Conservation (phyloP, 1,284 basidiomycete species). For the Pascua sp. region DNA sequence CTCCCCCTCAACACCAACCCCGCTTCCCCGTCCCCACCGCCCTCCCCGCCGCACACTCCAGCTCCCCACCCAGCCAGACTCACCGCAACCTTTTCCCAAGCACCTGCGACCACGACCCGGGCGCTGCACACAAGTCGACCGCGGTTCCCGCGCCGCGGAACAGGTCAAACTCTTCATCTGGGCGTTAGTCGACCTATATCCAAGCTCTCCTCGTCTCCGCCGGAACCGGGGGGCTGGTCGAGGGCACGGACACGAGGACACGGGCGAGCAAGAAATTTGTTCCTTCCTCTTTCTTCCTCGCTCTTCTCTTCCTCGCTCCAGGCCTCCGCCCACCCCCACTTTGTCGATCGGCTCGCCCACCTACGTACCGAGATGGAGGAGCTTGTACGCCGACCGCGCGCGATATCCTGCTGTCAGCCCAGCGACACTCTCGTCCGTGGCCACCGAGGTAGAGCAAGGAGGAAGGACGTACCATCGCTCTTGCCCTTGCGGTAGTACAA, state of each 20-base stretch:
- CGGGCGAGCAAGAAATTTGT: no score
- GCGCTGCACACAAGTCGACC: constrained; percentile 59
- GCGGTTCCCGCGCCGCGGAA: constrained; percentile 51
- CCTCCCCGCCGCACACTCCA: no score
- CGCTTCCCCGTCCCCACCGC: no score
- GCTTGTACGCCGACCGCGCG: constrained; percentile 58
- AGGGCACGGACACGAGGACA: no score
- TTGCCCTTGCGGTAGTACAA: constrained; percentile 55
- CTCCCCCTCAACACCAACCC: no score
- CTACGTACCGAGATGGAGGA: constrained; percentile 37
- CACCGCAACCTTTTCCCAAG: constrained; percentile 46
- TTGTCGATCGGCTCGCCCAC: no score
- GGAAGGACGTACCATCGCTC: constrained; percentile 29
- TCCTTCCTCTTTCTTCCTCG: no score
- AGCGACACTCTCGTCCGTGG: not conserved
- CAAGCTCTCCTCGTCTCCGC: no score
- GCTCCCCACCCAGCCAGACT: constrained; percentile 1
- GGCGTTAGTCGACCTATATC: constrained; percentile 2
- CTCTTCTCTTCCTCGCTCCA: no score
- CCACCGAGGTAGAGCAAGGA: not conserved
- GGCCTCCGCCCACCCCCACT: no score
- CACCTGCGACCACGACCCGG: constrained; percentile 52
- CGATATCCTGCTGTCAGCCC: constrained; percentile 50
- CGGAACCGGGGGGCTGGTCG: no score
- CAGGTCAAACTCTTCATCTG: constrained; percentile 56